These are phyloP conservation scores for Saccharomycopsis sp. DNA, from an alignment of 805 yeast species.

Conservation along the genomic window DNA sequence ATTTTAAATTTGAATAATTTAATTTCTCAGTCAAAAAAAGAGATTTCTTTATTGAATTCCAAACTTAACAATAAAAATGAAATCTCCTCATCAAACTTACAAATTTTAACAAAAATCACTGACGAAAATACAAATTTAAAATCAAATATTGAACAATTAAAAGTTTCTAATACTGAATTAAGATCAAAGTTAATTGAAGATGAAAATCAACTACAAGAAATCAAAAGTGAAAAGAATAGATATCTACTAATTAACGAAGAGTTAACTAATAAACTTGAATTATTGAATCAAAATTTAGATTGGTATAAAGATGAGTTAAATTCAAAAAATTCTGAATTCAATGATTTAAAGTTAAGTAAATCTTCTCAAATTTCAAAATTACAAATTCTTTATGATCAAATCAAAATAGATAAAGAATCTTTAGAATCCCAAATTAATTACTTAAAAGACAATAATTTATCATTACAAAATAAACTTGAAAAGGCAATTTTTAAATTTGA, in stretches of 20 bases:
- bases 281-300: conserved; percentile 24
- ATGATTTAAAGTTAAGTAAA: conserved; percentile 18
- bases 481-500: conserved; percentile 35
- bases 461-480: conserved; percentile 31
- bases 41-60: conserved; percentile 18
- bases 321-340: conserved; percentile 23
- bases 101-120: conserved; percentile 30
- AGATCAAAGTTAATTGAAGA: conserved; percentile 4
- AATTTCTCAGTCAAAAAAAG: conserved; percentile 25
- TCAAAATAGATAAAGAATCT: not conserved
- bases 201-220: conserved; percentile 2
- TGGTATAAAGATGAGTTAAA: conserved; percentile 26
- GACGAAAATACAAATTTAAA: conserved; percentile 29
- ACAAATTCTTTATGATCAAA: not conserved
- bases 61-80: conserved; percentile 26
- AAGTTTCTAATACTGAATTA: conserved; percentile 6
- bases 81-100: conserved; percentile 31
- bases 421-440: not conserved
- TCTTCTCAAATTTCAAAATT: conserved; percentile 1
- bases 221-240: conserved; percentile 17
- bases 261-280: conserved; percentile 21
- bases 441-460: conserved; percentile 17
- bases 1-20: conserved; percentile 30
- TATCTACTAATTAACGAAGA: conserved; percentile 23
- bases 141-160: conserved; percentile 25